phyloP scores from a whole-genome alignment of 257 asterid genomes.

The Fraxinus excelsior region DNA sequence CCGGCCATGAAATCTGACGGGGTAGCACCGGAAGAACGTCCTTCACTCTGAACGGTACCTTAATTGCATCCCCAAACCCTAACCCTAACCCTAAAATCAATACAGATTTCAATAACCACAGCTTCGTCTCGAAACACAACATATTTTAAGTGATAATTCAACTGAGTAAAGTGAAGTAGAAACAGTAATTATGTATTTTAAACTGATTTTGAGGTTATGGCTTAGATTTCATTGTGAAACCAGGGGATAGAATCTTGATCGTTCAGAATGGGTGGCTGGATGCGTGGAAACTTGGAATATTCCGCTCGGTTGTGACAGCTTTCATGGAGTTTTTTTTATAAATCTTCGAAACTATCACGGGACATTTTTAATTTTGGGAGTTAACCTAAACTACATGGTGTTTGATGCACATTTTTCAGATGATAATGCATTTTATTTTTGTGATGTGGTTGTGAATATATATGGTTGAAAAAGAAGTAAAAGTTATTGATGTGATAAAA shows the following conservation, averaged over 20 bases:
- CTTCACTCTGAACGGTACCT: constrained; percentile 74
- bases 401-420: too few relatives aligned
- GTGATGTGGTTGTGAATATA: too few relatives aligned
- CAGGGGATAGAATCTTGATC: constrained; percentile 10
- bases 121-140: constrained; percentile 22
- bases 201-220: constrained; percentile 21
- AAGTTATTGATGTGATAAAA: too few relatives aligned
- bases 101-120: constrained; percentile 39
- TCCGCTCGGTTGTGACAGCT: too few relatives aligned
- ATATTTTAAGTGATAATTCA: constrained; percentile 22
- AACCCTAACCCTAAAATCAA: constrained; percentile 49
- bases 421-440: too few relatives aligned
- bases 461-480: too few relatives aligned
- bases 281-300: too few relatives aligned
- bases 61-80: constrained; percentile 53
- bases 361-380: too few relatives aligned
- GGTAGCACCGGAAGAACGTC: constrained; percentile 95
- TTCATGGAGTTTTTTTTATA: too few relatives aligned
- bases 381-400: too few relatives aligned
- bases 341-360: too few relatives aligned
- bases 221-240: constrained; percentile 30
- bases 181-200: neutral
- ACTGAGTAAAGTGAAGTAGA: neutral
- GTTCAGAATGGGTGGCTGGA: constrained; percentile 7
- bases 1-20: constrained; percentile 90